Evolutionary conservation across 225 moss, liverwort and hornwort genomes (phyloP).

Genomic region (Physcomitrellopsis africana): DNA sequence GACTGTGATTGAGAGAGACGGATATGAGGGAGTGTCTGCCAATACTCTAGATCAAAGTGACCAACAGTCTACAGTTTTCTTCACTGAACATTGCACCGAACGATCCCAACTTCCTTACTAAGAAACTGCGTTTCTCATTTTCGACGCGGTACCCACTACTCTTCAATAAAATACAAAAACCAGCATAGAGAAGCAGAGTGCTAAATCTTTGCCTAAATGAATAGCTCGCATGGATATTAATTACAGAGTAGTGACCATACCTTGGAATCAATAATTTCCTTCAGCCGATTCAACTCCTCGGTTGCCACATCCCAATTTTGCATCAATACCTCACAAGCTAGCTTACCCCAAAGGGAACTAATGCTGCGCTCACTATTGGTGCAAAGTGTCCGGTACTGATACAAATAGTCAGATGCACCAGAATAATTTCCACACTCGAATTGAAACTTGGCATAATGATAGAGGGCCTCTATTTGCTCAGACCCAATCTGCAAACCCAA

Average conservation of each 20-base stretch:
- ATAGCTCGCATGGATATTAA: background rate
- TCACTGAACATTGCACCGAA: too few species aligned
- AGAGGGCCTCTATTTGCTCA: conserved; percentile 98
- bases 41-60: too few species aligned
- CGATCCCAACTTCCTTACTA: too few species aligned
- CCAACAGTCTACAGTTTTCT: too few species aligned
- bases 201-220: too few species aligned
- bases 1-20: too few species aligned
- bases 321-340: conserved; percentile 93
- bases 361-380: conserved; percentile 94
- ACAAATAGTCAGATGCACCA: conserved; percentile 89
- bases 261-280: conserved; percentile 96
- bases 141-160: too few species aligned
- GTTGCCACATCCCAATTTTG: conserved; percentile 98
- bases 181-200: too few species aligned
- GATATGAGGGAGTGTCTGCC: too few species aligned
- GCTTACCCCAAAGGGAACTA: conserved; percentile 96
- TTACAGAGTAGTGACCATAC: conserved; percentile 28
- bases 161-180: too few species aligned
- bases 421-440: conserved; percentile 97
- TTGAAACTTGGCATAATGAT: conserved; percentile 94
- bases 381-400: conserved; percentile 93
- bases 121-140: too few species aligned
- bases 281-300: conserved; percentile 88
- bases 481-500: conserved; percentile 72